Evolutionary conservation across 768 basidiomycete species (phyloP).

Genomic region (Tricholoma furcatifolium): DNA sequence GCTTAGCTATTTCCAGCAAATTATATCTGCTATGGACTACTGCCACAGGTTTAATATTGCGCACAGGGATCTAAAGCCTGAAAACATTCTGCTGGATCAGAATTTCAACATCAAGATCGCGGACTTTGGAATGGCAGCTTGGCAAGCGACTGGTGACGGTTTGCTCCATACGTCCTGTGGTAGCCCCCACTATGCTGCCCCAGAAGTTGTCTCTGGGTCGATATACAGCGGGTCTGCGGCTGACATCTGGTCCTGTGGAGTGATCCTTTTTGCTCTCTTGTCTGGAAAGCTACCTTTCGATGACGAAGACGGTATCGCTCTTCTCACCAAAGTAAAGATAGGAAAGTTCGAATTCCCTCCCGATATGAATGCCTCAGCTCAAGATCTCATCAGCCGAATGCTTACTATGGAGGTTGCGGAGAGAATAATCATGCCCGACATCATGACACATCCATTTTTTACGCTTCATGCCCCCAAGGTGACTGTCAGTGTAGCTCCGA

Average conservation of each 20-base stretch:
- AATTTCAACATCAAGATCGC: constrained; percentile 90
- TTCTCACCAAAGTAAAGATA: constrained; percentile 79
- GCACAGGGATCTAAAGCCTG: constrained; percentile 93
- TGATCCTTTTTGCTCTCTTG: constrained; percentile 89
- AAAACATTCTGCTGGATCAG: constrained; percentile 85
- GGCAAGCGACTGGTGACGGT: constrained; percentile 61
- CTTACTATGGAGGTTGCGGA: constrained; percentile 69
- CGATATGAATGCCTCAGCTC: constrained; percentile 65
- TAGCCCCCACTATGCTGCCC: constrained; percentile 93
- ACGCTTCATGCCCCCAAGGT: constrained; percentile 49
- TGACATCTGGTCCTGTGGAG: constrained; percentile 97
- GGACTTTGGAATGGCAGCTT: constrained; percentile 97
- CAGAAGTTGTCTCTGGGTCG: constrained; percentile 83
- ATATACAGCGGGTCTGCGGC: constrained; percentile 85
- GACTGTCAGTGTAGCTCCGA: constrained; percentile 45
- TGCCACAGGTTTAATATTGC: constrained; percentile 94
- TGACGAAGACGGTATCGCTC: constrained; percentile 72
- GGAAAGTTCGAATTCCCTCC: constrained; percentile 75
- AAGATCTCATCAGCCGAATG: constrained; percentile 80
- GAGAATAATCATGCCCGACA: constrained; percentile 82
- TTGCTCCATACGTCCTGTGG: constrained; percentile 85
- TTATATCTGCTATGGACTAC: constrained; percentile 88
- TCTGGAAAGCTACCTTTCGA: constrained; percentile 91
- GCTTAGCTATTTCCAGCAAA: constrained; percentile 87
- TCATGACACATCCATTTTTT: constrained; percentile 81